A percentile compares a stretch with the other conserved stretches of the same genome.
Conservation (phyloP, 2,329 filamentous ascomycete genomes). For the Hypoxylon sp. region DNA sequence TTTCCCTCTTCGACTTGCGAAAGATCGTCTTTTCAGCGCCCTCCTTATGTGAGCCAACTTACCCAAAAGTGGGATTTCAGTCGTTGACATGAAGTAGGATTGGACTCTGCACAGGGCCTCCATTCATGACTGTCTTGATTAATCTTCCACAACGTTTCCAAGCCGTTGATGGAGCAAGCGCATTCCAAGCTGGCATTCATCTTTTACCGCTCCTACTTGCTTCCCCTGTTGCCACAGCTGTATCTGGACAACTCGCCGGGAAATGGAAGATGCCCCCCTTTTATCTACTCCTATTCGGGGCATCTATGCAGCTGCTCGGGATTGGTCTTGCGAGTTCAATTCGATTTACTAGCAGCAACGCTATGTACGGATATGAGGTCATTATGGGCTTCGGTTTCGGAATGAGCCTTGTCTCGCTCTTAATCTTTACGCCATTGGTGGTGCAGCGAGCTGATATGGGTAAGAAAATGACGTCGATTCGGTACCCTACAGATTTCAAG, state of each 20-base stretch:
- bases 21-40: conserved; percentile 52
- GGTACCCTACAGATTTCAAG: conserved; percentile 8
- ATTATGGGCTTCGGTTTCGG: conserved; percentile 59
- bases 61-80: background rate
- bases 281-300: conserved; percentile 52
- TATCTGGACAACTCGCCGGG: conserved; percentile 51
- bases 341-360: conserved; percentile 31
- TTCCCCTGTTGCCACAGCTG: conserved; percentile 53
- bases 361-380: conserved; percentile 55
- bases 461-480: conserved; percentile 29
- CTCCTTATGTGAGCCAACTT: conserved; percentile 54
- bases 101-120: conserved; percentile 54
- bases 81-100: conserved; percentile 43
- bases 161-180: conserved; percentile 52
- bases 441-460: conserved; percentile 52
- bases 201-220: conserved; percentile 55
- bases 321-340: conserved; percentile 54
- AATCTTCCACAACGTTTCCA: conserved; percentile 58
- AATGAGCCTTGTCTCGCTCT: conserved; percentile 52
- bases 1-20: conserved; percentile 55
- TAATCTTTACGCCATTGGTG: conserved; percentile 54
- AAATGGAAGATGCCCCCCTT: conserved; percentile 52
- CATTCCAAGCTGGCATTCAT: conserved; percentile 54
- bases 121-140: conserved; percentile 56
- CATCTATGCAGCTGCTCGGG: conserved; percentile 54